These are phyloP conservation scores for Gossypium rotundifolium DNA, from an alignment of 345 rosid species.

Conservation along the genomic window DNA sequence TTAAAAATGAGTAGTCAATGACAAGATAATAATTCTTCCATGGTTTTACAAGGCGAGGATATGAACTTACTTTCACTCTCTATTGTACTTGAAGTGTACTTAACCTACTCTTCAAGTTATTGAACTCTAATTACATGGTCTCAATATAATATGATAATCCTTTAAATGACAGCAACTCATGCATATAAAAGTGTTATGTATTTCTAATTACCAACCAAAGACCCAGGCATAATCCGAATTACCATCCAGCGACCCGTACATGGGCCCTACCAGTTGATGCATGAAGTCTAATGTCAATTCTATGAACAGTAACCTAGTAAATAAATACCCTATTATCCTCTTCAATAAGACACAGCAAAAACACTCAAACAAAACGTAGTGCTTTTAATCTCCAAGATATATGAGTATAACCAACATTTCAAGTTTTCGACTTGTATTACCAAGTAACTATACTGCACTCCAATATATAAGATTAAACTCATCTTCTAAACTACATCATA, in stretches of 20 bases:
- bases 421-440: neutral
- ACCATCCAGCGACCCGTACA: too few species aligned
- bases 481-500: constrained; percentile 4
- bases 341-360: too few species aligned
- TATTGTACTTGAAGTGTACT: neutral
- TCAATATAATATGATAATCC: neutral
- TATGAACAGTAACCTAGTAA: too few species aligned
- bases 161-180: neutral
- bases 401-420: neutral
- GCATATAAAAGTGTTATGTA: neutral
- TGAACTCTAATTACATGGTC: neutral
- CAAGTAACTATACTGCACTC: neutral
- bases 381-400: neutral
- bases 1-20: neutral
- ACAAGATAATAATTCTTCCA: neutral
- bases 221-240: too few species aligned
- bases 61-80: neutral
- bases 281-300: too few species aligned
- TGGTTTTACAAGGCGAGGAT: neutral
- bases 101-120: neutral
- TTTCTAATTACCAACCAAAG: too few species aligned
- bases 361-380: too few species aligned
- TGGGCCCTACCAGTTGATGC: too few species aligned
- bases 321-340: too few species aligned
- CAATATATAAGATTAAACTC: neutral